Evolutionary conservation across 2,329 filamentous ascomycete genomes (phyloP).

Genomic region (Colletotrichum filicis): DNA sequence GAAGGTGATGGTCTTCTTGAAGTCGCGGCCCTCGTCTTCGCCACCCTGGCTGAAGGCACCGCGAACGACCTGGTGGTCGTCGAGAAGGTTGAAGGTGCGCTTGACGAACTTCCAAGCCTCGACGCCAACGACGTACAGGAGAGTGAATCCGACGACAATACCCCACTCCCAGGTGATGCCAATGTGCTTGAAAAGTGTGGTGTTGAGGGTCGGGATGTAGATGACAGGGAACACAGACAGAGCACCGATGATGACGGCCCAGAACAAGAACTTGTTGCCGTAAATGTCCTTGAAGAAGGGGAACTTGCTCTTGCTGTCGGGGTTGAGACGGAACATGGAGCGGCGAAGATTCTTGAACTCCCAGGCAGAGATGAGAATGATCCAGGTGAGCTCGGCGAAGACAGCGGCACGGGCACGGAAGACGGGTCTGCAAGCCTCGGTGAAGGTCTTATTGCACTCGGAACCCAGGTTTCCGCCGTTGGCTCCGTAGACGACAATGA

Average conservation of each 20-base stretch:
- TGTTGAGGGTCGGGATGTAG: constrained; percentile 80
- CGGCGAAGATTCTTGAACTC: constrained; percentile 80
- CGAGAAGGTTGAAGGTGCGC: constrained; percentile 63
- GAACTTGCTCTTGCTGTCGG: constrained; percentile 60
- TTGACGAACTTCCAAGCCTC: constrained; percentile 80
- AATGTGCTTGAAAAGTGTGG: constrained; percentile 77
- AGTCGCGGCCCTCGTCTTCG: constrained; percentile 52
- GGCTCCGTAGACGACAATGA: constrained; percentile 70
- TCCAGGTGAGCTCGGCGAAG: constrained; percentile 79
- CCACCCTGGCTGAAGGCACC: constrained; percentile 65
- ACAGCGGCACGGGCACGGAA: constrained; percentile 78
- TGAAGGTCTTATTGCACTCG: constrained; percentile 72
- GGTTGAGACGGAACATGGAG: constrained; percentile 76
- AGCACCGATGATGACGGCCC: constrained; percentile 69
- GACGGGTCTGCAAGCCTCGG: constrained; percentile 66
- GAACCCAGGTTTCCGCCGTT: constrained; percentile 66
- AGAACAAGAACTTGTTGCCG: constrained; percentile 77
- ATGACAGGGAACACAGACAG: constrained; percentile 74
- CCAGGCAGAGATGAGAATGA: constrained; percentile 80
- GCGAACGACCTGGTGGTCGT: constrained; percentile 61
- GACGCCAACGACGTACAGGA: constrained; percentile 74
- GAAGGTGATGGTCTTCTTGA: constrained; percentile 61
- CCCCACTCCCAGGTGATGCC: constrained; percentile 82
- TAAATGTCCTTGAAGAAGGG: constrained; percentile 72
- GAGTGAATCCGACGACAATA: constrained; percentile 70